Base-by-base conservation (phyloP, 495 filamentous ascomycete species). In the Aspergillus ostianus region DNA sequence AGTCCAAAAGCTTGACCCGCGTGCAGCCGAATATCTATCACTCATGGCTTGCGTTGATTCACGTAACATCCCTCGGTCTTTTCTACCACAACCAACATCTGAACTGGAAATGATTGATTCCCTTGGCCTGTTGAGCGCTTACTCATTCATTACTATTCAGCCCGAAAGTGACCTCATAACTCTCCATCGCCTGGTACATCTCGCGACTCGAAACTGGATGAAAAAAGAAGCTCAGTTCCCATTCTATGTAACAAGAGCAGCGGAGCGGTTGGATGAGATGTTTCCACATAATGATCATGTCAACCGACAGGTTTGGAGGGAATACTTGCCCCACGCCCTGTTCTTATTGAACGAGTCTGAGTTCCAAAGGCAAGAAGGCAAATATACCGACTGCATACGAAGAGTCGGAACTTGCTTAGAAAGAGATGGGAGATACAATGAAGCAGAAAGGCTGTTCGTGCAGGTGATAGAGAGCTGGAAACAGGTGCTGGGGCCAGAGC, bases 21-120 rank as follows among this genome's bases (percentile, higher is more conserved):
- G 64, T 6, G 77, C 81, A 41, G 68, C 69, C 9, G 75, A 81
- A 3, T 65, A 73, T 48, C 58, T 84, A 20, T 72, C 67, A 10
- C 67, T 78, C 41, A 48, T 48, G 47, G 47, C 49, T 29, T 51
- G 49, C 49, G 13, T 51, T 29, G 6, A 51, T 51, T 17, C 49
- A 29, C 49, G 49, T 6, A 17, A 48, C 78, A 56, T 49, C 48
- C 18, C 61, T 69, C 45, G 80, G 80, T 64, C 62, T 6, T 20
- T 64, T 27, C 62, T 64, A 45, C 53, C 54, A 50, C 48, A n/a
- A 9, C n/a, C 48, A 20, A n/a, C 8, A 47, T 61, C 62, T 12
- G n/a, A 57, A 55, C 21, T 18, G 49, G 29, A 44, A 44, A 26
- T 48, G 51, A 47, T 15, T 20, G 55, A 60, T 57, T 52, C 62